Base-by-base conservation (phyloP, 805 yeast genomes). In the Candida railenensis region DNA sequence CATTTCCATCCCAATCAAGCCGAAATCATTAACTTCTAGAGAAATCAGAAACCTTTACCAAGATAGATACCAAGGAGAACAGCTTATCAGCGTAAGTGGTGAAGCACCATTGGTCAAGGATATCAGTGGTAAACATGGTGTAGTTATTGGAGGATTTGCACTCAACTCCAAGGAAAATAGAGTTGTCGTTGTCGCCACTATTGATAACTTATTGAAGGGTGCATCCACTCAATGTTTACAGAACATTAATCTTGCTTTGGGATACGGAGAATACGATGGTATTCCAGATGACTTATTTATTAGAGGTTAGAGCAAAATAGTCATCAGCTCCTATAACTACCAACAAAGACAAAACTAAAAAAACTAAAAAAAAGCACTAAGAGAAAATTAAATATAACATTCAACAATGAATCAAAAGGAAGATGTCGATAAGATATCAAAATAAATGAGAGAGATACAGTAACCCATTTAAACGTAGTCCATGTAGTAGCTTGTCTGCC, bases 161-260 rank as follows among this genome's bases (percentile, higher is more conserved):
- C 96, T 95, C 41, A 91, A 87, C 64, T 81, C 91, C 20, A 82
- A 83, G 46, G 88, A 87, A 62, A 85, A 89, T 71, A 83, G 99
- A 65, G 95, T 90, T 19, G 98, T 94, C 20, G 76, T 94, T 45
- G 94, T 92, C 45, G 96, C 97, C 19, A 90, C 97, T 3, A 92
- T 94, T 57, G 99, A 94, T 64, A 94, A 94, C 67, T 76, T 94
- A 62, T 78, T 94, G 62, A 94, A 94, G 75, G 99, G 99, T 54
- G 99, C 99, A 38, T 96, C 97, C 40, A 94, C 99, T 15, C 99
- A 94, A 72, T 92, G 98, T 72, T 68, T 94, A 66, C 99, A 94
- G 70, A 94, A 94, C 74, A 87, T 95, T 66, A 94, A 94, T 68
- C 76, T 94, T 67, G 87, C 89, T 4, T 71, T 87, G 73, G 91